Evolutionary conservation across 2,329 filamentous ascomycete species (phyloP), one percentile per base, ranked within the genome.

Genomic region (Neofusicoccum umdonicola): DNA sequence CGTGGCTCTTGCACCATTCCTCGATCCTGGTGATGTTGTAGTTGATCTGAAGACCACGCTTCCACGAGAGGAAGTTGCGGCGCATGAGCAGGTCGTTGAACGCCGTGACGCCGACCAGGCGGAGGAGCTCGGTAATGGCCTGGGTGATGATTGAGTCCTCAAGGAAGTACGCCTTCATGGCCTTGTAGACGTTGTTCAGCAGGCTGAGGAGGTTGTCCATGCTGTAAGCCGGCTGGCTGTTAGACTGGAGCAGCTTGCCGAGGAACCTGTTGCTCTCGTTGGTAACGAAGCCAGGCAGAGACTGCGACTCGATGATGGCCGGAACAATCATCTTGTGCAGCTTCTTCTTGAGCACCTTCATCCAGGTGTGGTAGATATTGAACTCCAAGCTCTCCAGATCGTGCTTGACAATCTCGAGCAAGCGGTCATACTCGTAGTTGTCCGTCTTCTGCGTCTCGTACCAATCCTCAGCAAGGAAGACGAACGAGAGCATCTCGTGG

Each of bases 351-450:
- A 99, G 83, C 65, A 97, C 92, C 85, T 99, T 99, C 95, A 99
- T 99, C 95, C 95, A 99, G 31, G 95, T 99, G 81, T 99, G 95
- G 80, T 99, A 99, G 73, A 99, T 99, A 83, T 99, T 99, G 84
- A 99, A 99, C 81, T 99, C 95, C 68, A 99, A 84, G 79, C 92
- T 97, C 82, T 99, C 95, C 60, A 99, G 84, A 77, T 99, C 95
- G 77, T 99, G 95, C 85, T 99, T 99, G 76, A 99, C 95, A 77
- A 99, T 98, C 79, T 99, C 95, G 72, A 99, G 83, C 62, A 99
- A 85, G 68, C 95, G 90, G 79, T 99, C 95, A 73, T 99, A 99
- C 82, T 99, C 95, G 77, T 96, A 98, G 77, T 98, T 98, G 80
- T 99, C 95, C 42, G 93, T 95, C 87, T 99, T 99, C 78, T 99